Conservation (phyloP, 2,329 filamentous ascomycete genomes). For the Magnaporthiopsis incrustans region DNA sequence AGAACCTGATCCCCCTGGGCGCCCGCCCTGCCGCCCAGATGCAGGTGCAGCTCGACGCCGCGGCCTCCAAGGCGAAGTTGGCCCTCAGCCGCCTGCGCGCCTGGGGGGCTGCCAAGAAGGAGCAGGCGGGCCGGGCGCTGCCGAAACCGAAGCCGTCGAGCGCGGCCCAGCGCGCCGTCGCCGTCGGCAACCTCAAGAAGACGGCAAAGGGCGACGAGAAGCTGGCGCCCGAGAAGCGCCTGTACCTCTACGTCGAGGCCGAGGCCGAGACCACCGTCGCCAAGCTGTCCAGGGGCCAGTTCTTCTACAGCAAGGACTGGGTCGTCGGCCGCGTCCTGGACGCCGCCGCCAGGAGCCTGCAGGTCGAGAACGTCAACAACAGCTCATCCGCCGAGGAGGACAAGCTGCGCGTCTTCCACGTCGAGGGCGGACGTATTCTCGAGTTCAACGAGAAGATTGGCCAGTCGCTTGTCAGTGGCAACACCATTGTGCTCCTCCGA, state of each 20-base stretch:
- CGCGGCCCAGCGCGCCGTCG: conserved; percentile 56
- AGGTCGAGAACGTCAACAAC: conserved; percentile 81
- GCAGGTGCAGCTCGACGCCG: conserved; percentile 29
- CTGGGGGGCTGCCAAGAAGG: conserved; percentile 72
- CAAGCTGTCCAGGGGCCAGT: conserved; percentile 74
- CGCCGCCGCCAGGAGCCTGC: conserved; percentile 65
- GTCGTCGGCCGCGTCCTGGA: conserved; percentile 80
- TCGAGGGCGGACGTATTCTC: conserved; percentile 78
- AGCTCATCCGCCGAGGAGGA: conserved; percentile 67
- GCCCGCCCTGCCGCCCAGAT: conserved; percentile 27
- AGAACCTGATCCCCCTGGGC: conserved; percentile 56
- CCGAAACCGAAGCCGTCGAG: conserved; percentile 57
- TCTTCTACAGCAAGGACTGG: conserved; percentile 79
- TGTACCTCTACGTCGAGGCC: conserved; percentile 87
- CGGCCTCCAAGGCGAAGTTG: conserved; percentile 58
- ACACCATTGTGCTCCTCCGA: conserved; percentile 81
- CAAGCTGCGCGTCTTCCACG: conserved; percentile 81
- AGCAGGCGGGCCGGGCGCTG: conserved; percentile 48
- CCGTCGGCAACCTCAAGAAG: conserved; percentile 73
- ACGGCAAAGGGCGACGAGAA: conserved; percentile 85
- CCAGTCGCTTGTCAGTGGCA: conserved; percentile 63
- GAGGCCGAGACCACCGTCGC: conserved; percentile 77
- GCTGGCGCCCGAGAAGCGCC: conserved; percentile 69
- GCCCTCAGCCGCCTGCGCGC: conserved; percentile 71
- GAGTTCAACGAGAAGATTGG: conserved; percentile 87